phyloP scores from a whole-genome alignment of 768 basidiomycete species.

The Infundibulicybe gibba region DNA sequence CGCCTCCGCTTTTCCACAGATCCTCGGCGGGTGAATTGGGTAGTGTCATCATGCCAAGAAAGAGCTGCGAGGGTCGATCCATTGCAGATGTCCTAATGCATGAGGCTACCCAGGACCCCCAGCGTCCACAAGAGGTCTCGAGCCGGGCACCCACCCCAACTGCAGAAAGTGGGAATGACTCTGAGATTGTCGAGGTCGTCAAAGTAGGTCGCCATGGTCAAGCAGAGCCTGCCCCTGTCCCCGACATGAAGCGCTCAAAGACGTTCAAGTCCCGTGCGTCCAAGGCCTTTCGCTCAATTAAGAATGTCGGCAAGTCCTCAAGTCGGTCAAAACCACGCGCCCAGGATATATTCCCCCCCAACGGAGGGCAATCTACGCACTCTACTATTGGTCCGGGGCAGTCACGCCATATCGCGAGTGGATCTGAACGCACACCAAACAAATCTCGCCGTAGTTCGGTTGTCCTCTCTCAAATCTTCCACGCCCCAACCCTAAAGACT shows the following conservation, averaged over 20 bases:
- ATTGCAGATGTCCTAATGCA: slow-evolving; percentile 7
- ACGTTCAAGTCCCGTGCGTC: slow-evolving; percentile 45
- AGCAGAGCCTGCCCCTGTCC: slow-evolving; percentile 9
- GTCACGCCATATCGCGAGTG: no score
- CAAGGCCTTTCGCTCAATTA: slow-evolving; percentile 42
- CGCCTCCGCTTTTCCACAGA: slow-evolving; percentile 16
- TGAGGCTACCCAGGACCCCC: slow-evolving; percentile 14
- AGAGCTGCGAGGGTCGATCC: no score
- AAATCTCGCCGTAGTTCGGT: slow-evolving; percentile 34
- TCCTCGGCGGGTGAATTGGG: neutral
- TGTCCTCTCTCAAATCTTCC: slow-evolving; percentile 35
- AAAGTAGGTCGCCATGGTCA: slow-evolving; percentile 42
- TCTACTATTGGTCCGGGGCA: slow-evolving; percentile 13
- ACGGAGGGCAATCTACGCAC: slow-evolving; percentile 7
- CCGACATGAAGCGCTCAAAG: slow-evolving; percentile 28
- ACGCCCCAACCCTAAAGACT: slow-evolving; percentile 17
- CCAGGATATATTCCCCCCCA: slow-evolving; percentile 26
- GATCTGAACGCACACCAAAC: slow-evolving; percentile 19
- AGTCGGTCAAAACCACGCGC: slow-evolving; percentile 29
- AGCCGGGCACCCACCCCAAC: slow-evolving; percentile 11
- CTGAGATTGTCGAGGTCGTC: slow-evolving; percentile 59
- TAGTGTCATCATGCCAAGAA: no score
- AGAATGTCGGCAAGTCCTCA: slow-evolving; percentile 34
- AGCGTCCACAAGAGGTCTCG: slow-evolving; percentile 16
- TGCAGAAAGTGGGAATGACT: slow-evolving; percentile 34